Conservation (phyloP, 352 stramenopile species). For the Phytophthora rubi region DNA sequence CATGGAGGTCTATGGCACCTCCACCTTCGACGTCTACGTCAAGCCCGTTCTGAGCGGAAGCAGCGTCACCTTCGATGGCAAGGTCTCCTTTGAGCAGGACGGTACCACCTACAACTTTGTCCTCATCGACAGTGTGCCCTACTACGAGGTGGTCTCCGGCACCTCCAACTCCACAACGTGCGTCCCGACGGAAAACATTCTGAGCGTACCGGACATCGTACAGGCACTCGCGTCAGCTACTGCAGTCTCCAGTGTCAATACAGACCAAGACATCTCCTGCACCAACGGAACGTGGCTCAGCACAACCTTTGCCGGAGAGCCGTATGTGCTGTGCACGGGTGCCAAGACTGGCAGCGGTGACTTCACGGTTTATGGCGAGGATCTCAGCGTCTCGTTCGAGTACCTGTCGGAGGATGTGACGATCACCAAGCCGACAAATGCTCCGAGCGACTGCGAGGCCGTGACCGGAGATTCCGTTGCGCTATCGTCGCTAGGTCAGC, state of each 20-base stretch:
- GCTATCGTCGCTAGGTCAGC: conserved; percentile 29
- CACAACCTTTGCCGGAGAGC: conserved; percentile 37
- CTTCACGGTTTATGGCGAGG: conserved; percentile 45
- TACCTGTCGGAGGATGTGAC: conserved; percentile 33
- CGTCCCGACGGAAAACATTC: conserved; percentile 20
- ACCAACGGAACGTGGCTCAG: conserved; percentile 35
- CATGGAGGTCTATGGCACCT: conserved; percentile 47
- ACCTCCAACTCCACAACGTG: conserved; percentile 21
- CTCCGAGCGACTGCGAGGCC: conserved; percentile 30
- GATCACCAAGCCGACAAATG: conserved; percentile 27
- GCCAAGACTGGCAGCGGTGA: conserved; percentile 12
- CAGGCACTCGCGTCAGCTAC: conserved; percentile 35
- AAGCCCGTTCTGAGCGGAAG: conserved; percentile 32
- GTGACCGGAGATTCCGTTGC: conserved; percentile 24
- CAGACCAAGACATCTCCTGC: conserved; percentile 49
- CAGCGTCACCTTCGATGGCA: conserved; percentile 48
- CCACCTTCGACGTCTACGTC: conserved; percentile 48
- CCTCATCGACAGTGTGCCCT: conserved; percentile 45
- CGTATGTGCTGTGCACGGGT: conserved; percentile 50
- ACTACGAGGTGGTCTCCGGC: conserved; percentile 26
- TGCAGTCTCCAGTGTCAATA: conserved; percentile 40
- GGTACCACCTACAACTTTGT: conserved; percentile 44
- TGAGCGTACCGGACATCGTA: conserved; percentile 39
- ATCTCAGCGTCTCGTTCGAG: conserved; percentile 40
- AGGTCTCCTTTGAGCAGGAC: conserved; percentile 39